Percentiles rank a stretch among this genome's conserved stretches.
These are phyloP conservation scores for Conringia planisiliqua DNA, from an alignment of 345 rosid genomes.

Conservation along the genomic window DNA sequence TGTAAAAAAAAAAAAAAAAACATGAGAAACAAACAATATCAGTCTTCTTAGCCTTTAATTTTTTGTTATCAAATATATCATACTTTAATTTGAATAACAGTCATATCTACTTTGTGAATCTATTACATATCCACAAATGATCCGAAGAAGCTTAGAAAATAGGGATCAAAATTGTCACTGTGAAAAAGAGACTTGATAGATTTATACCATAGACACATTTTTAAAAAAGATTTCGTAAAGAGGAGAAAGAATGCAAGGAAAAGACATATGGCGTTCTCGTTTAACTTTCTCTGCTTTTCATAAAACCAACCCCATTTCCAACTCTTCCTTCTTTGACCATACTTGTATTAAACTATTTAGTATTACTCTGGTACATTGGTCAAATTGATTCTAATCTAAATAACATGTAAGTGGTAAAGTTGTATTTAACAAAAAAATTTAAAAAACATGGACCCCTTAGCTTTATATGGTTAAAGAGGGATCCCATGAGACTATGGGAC, in stretches of 20 bases:
- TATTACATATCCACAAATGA: background rate
- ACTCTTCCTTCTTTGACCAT: constrained; percentile 32
- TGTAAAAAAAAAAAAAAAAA: too few relatives aligned
- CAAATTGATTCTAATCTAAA: background rate
- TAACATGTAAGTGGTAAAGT: background rate
- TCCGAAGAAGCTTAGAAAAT: background rate
- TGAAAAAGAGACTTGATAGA: background rate
- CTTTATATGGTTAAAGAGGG: constrained; percentile 8
- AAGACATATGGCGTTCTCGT: constrained; percentile 17
- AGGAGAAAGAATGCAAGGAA: constrained; percentile 14
- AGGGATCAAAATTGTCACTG: background rate
- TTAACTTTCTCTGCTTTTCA: constrained; percentile 31
- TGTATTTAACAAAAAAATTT: background rate
- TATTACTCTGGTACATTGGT: background rate
- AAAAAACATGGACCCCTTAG: background rate
- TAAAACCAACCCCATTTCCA: constrained; percentile 20
- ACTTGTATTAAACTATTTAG: background rate
- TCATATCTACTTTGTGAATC: background rate
- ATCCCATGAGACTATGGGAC: constrained; percentile 1
- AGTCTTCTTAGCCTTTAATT: background rate
- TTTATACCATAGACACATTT: background rate
- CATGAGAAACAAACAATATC: background rate
- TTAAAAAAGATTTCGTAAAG: background rate
- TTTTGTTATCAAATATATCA: background rate
- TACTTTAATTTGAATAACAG: background rate